Conservation (phyloP, 345 rosid genomes). For the Aquilaria sinensis region DNA sequence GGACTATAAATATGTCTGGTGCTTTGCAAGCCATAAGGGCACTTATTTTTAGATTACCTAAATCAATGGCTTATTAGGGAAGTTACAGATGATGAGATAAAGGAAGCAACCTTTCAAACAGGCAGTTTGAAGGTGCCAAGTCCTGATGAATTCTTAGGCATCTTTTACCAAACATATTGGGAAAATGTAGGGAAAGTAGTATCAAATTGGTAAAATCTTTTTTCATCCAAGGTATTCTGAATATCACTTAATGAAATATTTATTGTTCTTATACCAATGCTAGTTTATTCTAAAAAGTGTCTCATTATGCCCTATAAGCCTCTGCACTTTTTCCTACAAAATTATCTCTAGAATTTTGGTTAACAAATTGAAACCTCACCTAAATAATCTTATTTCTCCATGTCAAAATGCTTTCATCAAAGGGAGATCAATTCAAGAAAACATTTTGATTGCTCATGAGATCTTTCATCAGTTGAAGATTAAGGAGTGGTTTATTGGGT, state of each 20-base stretch:
- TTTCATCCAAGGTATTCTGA: not conserved
- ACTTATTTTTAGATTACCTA: not conserved
- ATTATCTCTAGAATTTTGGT: not conserved
- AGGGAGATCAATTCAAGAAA: not conserved
- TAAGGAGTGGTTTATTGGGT: not conserved
- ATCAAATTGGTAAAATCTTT: not conserved
- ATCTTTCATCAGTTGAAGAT: not conserved
- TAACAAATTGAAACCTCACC: not conserved
- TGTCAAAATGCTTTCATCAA: no score
- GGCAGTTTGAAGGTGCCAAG: not conserved
- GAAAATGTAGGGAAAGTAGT: not conserved
- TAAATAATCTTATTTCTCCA: not conserved
- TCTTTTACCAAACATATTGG: not conserved
- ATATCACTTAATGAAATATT: not conserved
- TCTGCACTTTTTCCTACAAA: not conserved
- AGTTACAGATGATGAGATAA: not conserved
- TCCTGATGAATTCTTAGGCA: not conserved
- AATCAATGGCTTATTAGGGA: not conserved
- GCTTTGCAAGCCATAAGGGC: not conserved
- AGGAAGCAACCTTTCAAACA: not conserved
- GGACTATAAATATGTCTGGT: not conserved
- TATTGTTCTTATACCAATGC: not conserved
- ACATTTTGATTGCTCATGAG: conserved; percentile 2
- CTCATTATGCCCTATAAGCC: not conserved
- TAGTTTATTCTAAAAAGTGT: not conserved